Evolutionary conservation across 495 filamentous ascomycete genomes (phyloP).

Genomic region (Penicillium pulvis): DNA sequence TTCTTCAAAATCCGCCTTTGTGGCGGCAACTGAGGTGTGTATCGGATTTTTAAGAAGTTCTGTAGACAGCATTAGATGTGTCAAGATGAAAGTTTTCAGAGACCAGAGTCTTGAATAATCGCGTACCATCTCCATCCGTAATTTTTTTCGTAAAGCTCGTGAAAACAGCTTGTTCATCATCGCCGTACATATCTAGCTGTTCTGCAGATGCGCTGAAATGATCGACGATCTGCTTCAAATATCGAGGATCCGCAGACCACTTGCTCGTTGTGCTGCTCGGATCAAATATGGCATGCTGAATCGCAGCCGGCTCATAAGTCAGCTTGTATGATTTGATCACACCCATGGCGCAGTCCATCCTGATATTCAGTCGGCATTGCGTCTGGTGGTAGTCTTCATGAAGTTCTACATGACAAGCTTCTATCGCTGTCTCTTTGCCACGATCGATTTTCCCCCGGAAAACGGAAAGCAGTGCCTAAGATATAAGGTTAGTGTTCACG

Average conservation of each 20-base stretch:
- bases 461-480: conserved; percentile 69
- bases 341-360: conserved; percentile 84
- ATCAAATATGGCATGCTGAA: conserved; percentile 89
- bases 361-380: conserved; percentile 79
- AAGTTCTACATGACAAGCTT: conserved; percentile 83
- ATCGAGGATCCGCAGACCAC: conserved; percentile 76
- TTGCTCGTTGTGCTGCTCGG: conserved; percentile 65
- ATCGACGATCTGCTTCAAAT: conserved; percentile 81
- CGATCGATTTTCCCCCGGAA: conserved; percentile 69
- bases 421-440: conserved; percentile 77
- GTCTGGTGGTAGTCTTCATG: conserved; percentile 69
- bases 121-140: conserved; percentile 73
- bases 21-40: conserved; percentile 86
- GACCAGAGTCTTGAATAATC: not conserved
- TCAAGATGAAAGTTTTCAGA: not conserved
- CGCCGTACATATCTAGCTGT: conserved; percentile 83
- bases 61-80: conserved; percentile 27
- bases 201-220: conserved; percentile 92
- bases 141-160: conserved; percentile 96
- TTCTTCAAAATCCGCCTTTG: conserved; percentile 82
- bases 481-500: not conserved
- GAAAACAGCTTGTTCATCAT: conserved; percentile 71
- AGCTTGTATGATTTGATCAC: conserved; percentile 91
- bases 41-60: conserved; percentile 92
- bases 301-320: conserved; percentile 79